Base-by-base conservation (phyloP, 306 rosid species). In the Dryas drummondii region DNA sequence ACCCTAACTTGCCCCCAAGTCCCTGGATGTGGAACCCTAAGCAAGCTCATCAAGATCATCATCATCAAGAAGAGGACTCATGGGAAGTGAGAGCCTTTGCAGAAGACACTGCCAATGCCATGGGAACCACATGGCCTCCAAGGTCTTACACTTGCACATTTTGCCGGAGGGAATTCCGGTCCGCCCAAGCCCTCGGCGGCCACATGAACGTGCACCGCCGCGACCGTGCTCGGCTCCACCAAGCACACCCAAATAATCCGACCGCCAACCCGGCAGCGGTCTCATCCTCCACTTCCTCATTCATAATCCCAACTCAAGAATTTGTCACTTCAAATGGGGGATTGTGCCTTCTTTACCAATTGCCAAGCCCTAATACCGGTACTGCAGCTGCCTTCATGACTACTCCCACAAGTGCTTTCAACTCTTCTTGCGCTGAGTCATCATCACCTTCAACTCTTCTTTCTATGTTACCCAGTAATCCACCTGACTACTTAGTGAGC, bases 181-280 rank as follows among this genome's bases (percentile, higher is more conserved):
- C 97, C 0, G 97, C 98, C 7, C 98, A 94, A 77, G 98, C 98
- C 56, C 96, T 94, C 3, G 98, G 98, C 1, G 97, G 98, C 75
- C 98, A 94, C 81, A 94, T 94, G 98, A 94, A 94, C 49, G 98
- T 94, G 64, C 98, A 94, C 88, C 98, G 98, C 83, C 94, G 97
- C 0, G 98, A 94, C 91, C 94, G 98, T 0, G 98, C 97, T 0
- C 93, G 94, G 6, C 98, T 94, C 78, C 91, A 88, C 80, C 97
- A 86, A 64, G 42, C 81, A 1, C 84, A 75, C 76, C 78, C 46
- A 64, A 62, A 58, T 74, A 3, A 48, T 73, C 76, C 54, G 7
- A 48, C 17, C 64, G 53, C 17, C 64, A 66, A 47, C 71, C 76
- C 27, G 0, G 26, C 73, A 1, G 51, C 32, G 1, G 49, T 56